Base-by-base conservation (phyloP, 2,329 filamentous ascomycete species). In the Cercospora citrullina region DNA sequence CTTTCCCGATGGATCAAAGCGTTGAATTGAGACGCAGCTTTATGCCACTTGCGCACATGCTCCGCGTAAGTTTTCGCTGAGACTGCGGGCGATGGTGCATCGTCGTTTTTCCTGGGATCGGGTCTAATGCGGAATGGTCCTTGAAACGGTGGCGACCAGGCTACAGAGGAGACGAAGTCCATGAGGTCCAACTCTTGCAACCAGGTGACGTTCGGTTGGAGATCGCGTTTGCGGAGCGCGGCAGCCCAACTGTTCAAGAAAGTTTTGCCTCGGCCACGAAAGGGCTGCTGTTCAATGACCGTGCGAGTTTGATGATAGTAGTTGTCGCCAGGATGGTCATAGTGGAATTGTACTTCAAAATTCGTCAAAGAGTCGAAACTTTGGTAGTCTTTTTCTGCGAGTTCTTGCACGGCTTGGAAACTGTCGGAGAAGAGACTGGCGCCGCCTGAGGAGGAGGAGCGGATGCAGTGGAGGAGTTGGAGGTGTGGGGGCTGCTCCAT, bases 401-500 rank as follows among this genome's bases (percentile, higher is more conserved):
- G 75, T 26, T 77, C 71, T 31, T 75, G 67, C 0, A 86, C 89
- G 0, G 90, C 90, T 60, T 83, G 82, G 72, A 91, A 86, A 42
- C 89, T 85, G 80, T 98, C 94, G 68, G 88, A 89, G 81, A 98
- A 99, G 63, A 96, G 84, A 0, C 93, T 96, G 74, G 92, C 90
- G 58, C 94, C 95, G 18, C 94, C 94, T 0, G 85, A 81, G 72
- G 89, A 90, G 1, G 89, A 90, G 75, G 96, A 96, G 70, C 91
- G 87, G 51, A 98, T 84, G 76, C 93, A 97, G 80, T 98, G 95
- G 4, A 98, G 87, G 26, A 98, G 83, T 79, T 99, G 94, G 62
- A 95, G 87, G 33, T 90, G 88, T 0, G 94, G 94, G 2, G 92
- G 89, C 61, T 92, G 87, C 14, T 86, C 82, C 80, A 95, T 90